Conservation (phyloP, 2,329 filamentous ascomycete genomes). For the Penicillium sp. region DNA sequence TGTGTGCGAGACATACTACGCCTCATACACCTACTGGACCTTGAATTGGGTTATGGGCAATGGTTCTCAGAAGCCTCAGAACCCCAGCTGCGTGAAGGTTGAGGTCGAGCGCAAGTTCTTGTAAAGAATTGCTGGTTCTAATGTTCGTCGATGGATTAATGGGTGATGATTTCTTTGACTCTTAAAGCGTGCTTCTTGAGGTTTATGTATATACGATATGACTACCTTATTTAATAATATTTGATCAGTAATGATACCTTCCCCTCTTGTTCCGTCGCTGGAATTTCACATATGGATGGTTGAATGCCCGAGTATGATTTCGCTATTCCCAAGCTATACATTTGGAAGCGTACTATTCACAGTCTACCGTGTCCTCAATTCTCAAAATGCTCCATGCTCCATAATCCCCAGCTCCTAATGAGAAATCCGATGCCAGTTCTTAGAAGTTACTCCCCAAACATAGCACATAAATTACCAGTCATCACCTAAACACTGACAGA, state of each 20-base stretch:
- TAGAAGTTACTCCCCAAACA: not conserved
- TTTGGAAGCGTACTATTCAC: not conserved
- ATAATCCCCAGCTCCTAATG: not conserved
- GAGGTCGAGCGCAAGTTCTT: conserved; percentile 38
- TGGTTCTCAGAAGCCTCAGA: conserved; percentile 38
- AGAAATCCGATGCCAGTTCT: not conserved
- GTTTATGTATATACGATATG: not conserved
- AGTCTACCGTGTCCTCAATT: not conserved
- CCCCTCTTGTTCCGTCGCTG: not conserved
- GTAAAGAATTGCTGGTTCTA: not conserved
- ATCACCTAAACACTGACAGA: not conserved
- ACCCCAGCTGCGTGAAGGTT: conserved; percentile 48
- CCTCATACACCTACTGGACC: conserved; percentile 45
- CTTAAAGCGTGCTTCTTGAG: not conserved
- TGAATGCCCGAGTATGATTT: not conserved
- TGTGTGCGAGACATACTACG: conserved; percentile 44
- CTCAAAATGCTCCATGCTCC: not conserved
- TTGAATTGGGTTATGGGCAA: conserved; percentile 46
- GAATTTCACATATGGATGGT: too few relatives aligned
- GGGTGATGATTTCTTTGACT: not conserved
- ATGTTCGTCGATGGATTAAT: not conserved
- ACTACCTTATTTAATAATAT: not conserved
- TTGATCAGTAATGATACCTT: not conserved
- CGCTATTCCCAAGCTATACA: not conserved
- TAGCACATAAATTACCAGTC: not conserved